phyloP scores from a whole-genome alignment of 768 basidiomycete genomes.

The Pleurotus pulmonarius region DNA sequence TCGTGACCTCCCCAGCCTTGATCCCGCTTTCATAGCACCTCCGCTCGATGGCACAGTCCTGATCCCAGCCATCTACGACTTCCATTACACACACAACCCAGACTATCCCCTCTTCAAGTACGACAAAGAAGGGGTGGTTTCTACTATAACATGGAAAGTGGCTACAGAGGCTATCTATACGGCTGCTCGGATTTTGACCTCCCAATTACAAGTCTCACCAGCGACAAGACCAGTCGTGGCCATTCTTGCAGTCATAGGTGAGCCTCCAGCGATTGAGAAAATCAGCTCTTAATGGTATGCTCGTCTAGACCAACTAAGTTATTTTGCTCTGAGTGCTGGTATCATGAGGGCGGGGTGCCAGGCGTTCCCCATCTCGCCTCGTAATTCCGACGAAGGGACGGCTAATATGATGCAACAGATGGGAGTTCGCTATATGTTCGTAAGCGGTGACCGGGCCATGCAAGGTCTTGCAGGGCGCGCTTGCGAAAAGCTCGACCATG shows the following conservation, averaged over 20 bases:
- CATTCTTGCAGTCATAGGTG: constrained; percentile 24
- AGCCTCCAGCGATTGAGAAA: neutral
- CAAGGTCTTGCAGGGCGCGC: constrained; percentile 14
- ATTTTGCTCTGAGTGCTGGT: constrained; percentile 29
- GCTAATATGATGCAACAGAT: constrained; percentile 36
- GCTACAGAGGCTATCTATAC: constrained; percentile 14
- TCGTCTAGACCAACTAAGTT: constrained; percentile 26
- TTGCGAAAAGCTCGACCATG: neutral
- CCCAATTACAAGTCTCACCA: neutral
- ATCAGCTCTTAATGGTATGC: neutral
- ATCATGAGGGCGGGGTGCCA: constrained; percentile 35
- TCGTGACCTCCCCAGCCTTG: neutral
- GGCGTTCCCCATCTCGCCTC: constrained; percentile 34
- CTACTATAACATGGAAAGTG: constrained; percentile 15
- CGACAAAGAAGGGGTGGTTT: constrained; percentile 6
- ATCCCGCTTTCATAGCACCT: neutral
- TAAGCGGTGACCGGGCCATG: constrained; percentile 18
- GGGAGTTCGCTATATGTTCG: constrained; percentile 19
- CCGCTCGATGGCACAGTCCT: constrained; percentile 7
- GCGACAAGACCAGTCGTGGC: constrained; percentile 19
- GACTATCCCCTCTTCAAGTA: constrained; percentile 27
- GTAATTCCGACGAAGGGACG: constrained; percentile 43
- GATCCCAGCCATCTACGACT: constrained; percentile 24
- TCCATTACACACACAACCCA: constrained; percentile 17
- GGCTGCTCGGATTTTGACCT: constrained; percentile 11